phyloP scores from a whole-genome alignment of 371 early-diverging fungal genomes.

The Nematocida ironsii region DNA sequence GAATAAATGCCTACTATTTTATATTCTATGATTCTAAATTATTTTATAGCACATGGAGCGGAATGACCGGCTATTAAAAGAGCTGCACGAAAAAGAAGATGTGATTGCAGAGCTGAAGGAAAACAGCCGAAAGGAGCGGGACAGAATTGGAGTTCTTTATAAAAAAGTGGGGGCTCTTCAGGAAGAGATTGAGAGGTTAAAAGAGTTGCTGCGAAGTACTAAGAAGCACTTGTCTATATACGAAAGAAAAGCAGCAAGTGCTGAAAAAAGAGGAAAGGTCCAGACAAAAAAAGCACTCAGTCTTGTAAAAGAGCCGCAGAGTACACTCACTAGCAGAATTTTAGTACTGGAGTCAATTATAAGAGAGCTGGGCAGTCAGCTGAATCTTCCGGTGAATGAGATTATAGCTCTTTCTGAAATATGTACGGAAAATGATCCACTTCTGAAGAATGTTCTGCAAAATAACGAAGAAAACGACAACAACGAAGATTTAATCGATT shows the following conservation, averaged over 20 bases:
- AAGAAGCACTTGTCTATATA: neutral
- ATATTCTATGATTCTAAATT: slow-evolving; percentile 18
- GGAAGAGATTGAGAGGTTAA: neutral
- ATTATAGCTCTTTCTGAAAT: slow-evolving; percentile 40
- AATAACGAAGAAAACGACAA: neutral
- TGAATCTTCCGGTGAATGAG: slow-evolving; percentile 15
- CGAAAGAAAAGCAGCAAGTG: slow-evolving; percentile 2
- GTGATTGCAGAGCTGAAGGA: slow-evolving; percentile 25
- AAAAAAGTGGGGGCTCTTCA: neutral
- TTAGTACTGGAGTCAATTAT: slow-evolving; percentile 45
- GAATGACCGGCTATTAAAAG: slow-evolving; percentile 7
- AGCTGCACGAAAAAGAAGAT: slow-evolving; percentile 43
- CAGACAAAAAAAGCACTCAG: neutral
- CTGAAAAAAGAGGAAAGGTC: neutral
- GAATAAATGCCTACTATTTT: slow-evolving; percentile 22
- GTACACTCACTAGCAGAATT: neutral
- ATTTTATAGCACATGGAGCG: slow-evolving; percentile 27
- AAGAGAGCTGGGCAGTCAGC: slow-evolving; percentile 2
- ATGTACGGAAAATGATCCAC: slow-evolving; percentile 34
- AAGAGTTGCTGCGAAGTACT: neutral
- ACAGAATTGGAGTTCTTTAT: neutral
- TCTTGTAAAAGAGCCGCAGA: slow-evolving; percentile 4
- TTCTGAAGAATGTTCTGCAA: slow-evolving; percentile 2
- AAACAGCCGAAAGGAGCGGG: neutral
- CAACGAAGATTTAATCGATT: slow-evolving; percentile 30